Evolutionary conservation across 371 early-diverging fungal genomes (phyloP).

Genomic region (Actinomortierella wolfii): DNA sequence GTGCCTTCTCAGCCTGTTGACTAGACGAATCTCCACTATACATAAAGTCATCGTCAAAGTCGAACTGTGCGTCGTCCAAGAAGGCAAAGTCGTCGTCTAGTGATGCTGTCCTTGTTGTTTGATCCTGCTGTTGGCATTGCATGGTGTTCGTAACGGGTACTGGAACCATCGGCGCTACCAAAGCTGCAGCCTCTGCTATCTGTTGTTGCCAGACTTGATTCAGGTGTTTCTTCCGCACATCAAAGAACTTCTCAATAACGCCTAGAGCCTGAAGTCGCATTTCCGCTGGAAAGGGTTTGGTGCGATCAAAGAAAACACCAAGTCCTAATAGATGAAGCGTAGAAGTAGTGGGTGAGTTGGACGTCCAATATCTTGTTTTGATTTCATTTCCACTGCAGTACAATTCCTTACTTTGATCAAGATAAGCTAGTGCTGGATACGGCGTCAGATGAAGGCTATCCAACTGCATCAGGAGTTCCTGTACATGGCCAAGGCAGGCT

Average conservation of each 20-base stretch:
- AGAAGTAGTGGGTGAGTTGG: not conserved
- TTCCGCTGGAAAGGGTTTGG: slow-evolving; percentile 10
- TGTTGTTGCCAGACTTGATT: not conserved
- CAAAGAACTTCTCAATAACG: slow-evolving; percentile 13
- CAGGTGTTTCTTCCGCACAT: not conserved
- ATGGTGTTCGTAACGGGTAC: not conserved
- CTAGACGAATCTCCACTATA: not conserved
- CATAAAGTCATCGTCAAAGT: slow-evolving; percentile 20
- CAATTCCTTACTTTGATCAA: slow-evolving; percentile 20
- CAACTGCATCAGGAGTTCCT: slow-evolving; percentile 4
- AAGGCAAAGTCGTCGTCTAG: slow-evolving; percentile 26
- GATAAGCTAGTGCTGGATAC: slow-evolving; percentile 5
- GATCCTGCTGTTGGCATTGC: too few species aligned
- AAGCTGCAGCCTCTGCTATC: not conserved
- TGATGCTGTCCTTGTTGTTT: not conserved
- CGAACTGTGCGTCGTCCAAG: slow-evolving; percentile 19
- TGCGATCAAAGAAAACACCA: slow-evolving; percentile 10
- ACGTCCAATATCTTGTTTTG: not conserved
- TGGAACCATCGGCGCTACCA: not conserved
- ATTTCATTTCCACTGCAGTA: too few species aligned
- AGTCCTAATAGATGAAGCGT: slow-evolving; percentile 10
- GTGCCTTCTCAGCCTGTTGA: not conserved
- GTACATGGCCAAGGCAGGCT: slow-evolving; percentile 8
- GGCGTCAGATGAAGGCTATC: not conserved
- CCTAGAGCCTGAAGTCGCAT: slow-evolving; percentile 22